phyloP scores from a whole-genome alignment of 129 eudicot species.

The Saussurea involucrata region DNA sequence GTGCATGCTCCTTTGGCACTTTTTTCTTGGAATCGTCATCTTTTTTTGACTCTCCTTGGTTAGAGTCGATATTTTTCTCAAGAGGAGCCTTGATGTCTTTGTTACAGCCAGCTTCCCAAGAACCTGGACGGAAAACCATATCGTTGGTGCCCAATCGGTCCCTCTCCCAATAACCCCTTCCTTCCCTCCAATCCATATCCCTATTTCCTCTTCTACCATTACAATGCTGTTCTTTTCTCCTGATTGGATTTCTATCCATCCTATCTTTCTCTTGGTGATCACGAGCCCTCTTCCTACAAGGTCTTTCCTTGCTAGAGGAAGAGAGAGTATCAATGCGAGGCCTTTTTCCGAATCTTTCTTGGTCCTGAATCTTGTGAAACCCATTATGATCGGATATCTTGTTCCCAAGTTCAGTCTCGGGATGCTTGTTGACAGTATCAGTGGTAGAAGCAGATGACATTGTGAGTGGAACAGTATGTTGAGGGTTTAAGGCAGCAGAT shows the following conservation, averaged over 20 bases:
- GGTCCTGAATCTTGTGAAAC: background rate
- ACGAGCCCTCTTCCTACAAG: slow-evolving; percentile 58
- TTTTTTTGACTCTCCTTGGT: slow-evolving; percentile 41
- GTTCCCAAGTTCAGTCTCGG: background rate
- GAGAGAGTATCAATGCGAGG: slow-evolving; percentile 35
- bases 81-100: slow-evolving; percentile 40
- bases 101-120: slow-evolving; percentile 60
- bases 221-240: slow-evolving; percentile 52
- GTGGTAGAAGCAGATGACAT: background rate
- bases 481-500: background rate
- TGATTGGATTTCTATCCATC: slow-evolving; percentile 42
- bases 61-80: slow-evolving; percentile 33
- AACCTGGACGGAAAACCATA: slow-evolving; percentile 72
- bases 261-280: slow-evolving; percentile 50
- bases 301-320: slow-evolving; percentile 32
- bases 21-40: slow-evolving; percentile 43
- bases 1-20: slow-evolving; percentile 70
- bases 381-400: background rate
- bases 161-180: slow-evolving; percentile 94
- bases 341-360: slow-evolving; percentile 42
- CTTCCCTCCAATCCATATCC: slow-evolving; percentile 64
- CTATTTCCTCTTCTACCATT: slow-evolving; percentile 51
- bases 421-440: background rate
- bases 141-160: slow-evolving; percentile 58
- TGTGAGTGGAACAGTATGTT: background rate